Evolutionary conservation across 2,329 filamentous ascomycete species (phyloP), one percentile per base, ranked within the genome.

Genomic region (Lasiodiplodia sp.): DNA sequence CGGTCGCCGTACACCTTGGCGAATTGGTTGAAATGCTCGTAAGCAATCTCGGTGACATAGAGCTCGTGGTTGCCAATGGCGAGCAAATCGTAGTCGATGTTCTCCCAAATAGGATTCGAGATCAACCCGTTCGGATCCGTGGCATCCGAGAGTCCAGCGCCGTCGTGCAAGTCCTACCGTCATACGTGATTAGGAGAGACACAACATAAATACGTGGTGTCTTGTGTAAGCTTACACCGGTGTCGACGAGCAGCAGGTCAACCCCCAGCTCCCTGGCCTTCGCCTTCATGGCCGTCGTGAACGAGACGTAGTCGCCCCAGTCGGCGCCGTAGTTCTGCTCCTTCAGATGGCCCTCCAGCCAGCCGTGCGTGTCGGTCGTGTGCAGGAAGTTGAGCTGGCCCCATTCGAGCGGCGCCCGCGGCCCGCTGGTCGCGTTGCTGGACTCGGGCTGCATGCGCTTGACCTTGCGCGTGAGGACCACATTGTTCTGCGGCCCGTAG

Each of bases 301-400:
- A 90, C 67, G 85, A 85, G 52, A 87, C 87, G 75, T 86, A 90
- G 75, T 91, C 88, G 28, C 88, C 88, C 87, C 88, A 90, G 73
- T 91, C 88, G 2, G 87, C 88, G 51, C 88, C 87, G 70, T 89
- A 90, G 73, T 88, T 89, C 72, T 83, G 80, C 77, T 90, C 86
- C 72, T 89, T 88, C 70, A 90, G 75, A 73, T 89, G 86, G 3
- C 87, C 86, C 72, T 87, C 85, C 21, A 89, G 80, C 87, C 87
- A 88, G 23, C 87, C 87, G 73, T 89, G 87, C 0, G 86, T 88
- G 70, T 90, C 87, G 2, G 87, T 88, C 1, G 87, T 90, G 72
- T 89, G 88, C 28, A 90, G 82, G 79, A 97, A 87, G 72, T 90
- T 90, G 72, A 90, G 77, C 75, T 90, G 86, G 2, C 88, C 88